Percentiles rank a stretch among this genome's conserved stretches.
phyloP scores from a whole-genome alignment of 192 early-diverging fungal genomes.

The Diversispora eburnea region DNA sequence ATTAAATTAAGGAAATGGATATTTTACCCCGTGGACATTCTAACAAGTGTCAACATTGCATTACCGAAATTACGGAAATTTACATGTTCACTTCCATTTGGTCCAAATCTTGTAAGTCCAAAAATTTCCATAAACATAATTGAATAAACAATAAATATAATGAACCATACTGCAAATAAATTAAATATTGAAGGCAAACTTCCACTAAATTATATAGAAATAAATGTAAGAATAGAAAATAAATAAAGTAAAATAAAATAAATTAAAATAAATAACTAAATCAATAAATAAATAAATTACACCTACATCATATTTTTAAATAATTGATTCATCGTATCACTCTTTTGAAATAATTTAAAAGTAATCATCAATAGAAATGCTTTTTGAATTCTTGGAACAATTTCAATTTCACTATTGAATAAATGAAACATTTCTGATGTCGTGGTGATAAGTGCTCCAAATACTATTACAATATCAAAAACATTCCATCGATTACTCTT shows the following conservation, averaged over 20 bases:
- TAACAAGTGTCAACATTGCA: constrained; percentile 46
- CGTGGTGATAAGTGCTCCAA: constrained; percentile 45
- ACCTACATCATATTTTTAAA: constrained; percentile 61
- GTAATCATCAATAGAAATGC: constrained; percentile 52
- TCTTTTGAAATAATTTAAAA: constrained; percentile 56
- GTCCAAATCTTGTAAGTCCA: constrained; percentile 55
- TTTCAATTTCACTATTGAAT: not conserved
- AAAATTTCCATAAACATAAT: constrained; percentile 67
- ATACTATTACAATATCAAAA: constrained; percentile 63
- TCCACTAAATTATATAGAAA: constrained; percentile 23
- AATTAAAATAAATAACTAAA: not conserved
- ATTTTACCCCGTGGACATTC: constrained; percentile 56
- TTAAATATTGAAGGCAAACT: constrained; percentile 48
- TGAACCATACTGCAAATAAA: constrained; percentile 57
- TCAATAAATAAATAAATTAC: not conserved
- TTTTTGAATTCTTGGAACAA: constrained; percentile 50
- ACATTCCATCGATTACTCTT: constrained; percentile 53
- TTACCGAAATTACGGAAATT: constrained; percentile 50
- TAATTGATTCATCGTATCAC: constrained; percentile 55
- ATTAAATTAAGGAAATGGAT: not conserved
- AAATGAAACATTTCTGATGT: constrained; percentile 28
- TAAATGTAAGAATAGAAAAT: no score
- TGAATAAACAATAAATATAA: constrained; percentile 51
- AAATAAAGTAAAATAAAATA: not conserved
- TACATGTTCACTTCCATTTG: constrained; percentile 42